These are phyloP conservation scores for Sungouiella blattae DNA, from an alignment of 805 yeast genomes.

Conservation along the genomic window DNA sequence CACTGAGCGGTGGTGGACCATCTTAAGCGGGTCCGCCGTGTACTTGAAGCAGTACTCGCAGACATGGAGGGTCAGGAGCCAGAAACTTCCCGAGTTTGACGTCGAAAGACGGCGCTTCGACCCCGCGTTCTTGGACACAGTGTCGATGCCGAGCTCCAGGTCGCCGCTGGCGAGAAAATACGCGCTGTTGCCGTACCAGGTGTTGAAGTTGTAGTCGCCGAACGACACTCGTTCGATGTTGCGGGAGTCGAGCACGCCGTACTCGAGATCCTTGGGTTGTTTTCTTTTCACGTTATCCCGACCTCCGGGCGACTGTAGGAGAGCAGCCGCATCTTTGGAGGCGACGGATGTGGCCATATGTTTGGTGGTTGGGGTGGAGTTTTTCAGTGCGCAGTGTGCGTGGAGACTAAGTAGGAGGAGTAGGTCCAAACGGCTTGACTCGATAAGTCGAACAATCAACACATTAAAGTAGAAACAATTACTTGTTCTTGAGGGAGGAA, in stretches of 20 bases:
- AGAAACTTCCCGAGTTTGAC: conserved; percentile 22
- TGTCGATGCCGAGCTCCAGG: conserved; percentile 20
- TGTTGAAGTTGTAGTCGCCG: conserved; percentile 64
- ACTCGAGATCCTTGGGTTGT: too few relatives aligned
- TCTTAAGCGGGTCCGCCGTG: conserved; percentile 43
- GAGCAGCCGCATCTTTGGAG: too few relatives aligned
- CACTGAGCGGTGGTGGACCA: conserved; percentile 46
- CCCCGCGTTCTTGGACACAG: conserved; percentile 4
- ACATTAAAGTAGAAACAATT: too few relatives aligned
- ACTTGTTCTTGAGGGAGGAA: too few relatives aligned
- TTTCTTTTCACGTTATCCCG: too few relatives aligned
- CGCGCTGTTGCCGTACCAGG: conserved; percentile 89
- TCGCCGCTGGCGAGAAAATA: conserved; percentile 48
- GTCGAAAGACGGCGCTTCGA: conserved; percentile 8
- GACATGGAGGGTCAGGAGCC: conserved; percentile 64
- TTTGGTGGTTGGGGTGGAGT: too few relatives aligned
- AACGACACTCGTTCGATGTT: conserved; percentile 65
- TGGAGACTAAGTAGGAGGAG: too few relatives aligned
- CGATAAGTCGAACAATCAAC: too few relatives aligned
- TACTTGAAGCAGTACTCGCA: conserved; percentile 88
- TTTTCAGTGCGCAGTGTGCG: too few relatives aligned
- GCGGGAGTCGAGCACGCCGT: conserved; percentile 59
- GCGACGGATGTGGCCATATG: too few relatives aligned
- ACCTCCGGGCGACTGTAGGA: too few relatives aligned
- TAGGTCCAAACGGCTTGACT: too few relatives aligned